phyloP scores from a whole-genome alignment of 2,329 filamentous ascomycete species.

The Diaporthe ampelina region DNA sequence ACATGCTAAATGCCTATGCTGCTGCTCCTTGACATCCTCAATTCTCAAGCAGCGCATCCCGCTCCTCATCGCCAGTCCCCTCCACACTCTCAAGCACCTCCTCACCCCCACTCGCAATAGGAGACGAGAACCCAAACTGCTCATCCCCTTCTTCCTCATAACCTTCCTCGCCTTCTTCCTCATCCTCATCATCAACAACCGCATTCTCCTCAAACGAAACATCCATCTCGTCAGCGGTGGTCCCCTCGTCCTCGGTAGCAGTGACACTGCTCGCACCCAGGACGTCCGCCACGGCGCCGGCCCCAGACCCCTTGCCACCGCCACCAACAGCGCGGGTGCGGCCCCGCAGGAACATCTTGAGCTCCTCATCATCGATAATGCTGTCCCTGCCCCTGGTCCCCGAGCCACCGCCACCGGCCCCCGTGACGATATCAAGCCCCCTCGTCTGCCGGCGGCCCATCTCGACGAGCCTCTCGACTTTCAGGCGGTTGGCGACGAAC shows the following conservation, averaged over 20 bases:
- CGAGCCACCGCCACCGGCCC: constrained; percentile 45
- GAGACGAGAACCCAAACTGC: constrained; percentile 10
- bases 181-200: constrained; percentile 34
- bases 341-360: constrained; percentile 55
- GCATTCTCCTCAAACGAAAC: constrained; percentile 29
- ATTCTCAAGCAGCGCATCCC: constrained; percentile 21
- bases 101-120: background rate
- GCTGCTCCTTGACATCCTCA: background rate
- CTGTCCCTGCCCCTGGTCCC: constrained; percentile 68
- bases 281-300: background rate
- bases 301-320: background rate
- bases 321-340: background rate
- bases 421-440: constrained; percentile 50
- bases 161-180: background rate
- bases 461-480: constrained; percentile 81
- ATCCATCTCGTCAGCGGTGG: constrained; percentile 39
- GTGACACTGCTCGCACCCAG: constrained; percentile 36
- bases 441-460: constrained; percentile 68
- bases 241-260: constrained; percentile 41
- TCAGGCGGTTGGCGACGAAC: constrained; percentile 89
- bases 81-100: constrained; percentile 27
- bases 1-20: no score
- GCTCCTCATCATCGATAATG: constrained; percentile 72
- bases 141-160: background rate
- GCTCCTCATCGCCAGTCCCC: constrained; percentile 3